A percentile compares a stretch with the other conserved stretches of the same genome.
Evolutionary conservation across 129 eudicot genomes (phyloP).

Genomic region (Rutidosis leptorrhynchoides): DNA sequence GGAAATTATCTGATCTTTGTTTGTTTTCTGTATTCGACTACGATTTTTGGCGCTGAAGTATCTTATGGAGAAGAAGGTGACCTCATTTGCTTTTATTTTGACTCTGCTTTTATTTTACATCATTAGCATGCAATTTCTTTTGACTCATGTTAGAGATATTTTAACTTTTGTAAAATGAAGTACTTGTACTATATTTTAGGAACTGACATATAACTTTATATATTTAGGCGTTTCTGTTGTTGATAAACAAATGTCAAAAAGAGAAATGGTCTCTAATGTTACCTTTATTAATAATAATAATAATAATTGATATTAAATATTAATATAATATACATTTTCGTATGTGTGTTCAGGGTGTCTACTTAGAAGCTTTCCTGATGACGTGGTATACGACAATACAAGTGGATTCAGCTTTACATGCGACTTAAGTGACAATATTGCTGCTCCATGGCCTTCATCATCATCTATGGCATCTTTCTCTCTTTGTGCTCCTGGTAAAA

Average conservation of each 20-base stretch:
- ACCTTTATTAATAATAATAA: constrained; percentile 5
- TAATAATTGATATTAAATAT: too few relatives aligned
- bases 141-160: not conserved
- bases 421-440: constrained; percentile 91
- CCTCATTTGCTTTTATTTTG: too few relatives aligned
- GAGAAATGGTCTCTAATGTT: not conserved
- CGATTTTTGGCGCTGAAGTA: constrained; percentile 38
- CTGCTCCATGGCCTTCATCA: constrained; percentile 97
- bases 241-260: not conserved
- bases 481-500: constrained; percentile 90
- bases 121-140: not conserved
- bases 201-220: not conserved
- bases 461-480: constrained; percentile 75
- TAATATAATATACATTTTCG: not conserved
- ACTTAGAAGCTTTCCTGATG: constrained; percentile 84
- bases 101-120: not conserved
- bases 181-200: not conserved
- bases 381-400: constrained; percentile 74
- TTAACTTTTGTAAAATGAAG: not conserved
- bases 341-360: constrained; percentile 63
- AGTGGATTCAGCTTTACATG: constrained; percentile 88
- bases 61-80: constrained; percentile 86
- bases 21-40: constrained; percentile 25
- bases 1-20: constrained; percentile 30
- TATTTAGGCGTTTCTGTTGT: not conserved